Base-by-base conservation (phyloP, 192 early-diverging fungal species). In the Coemansia sp. region DNA sequence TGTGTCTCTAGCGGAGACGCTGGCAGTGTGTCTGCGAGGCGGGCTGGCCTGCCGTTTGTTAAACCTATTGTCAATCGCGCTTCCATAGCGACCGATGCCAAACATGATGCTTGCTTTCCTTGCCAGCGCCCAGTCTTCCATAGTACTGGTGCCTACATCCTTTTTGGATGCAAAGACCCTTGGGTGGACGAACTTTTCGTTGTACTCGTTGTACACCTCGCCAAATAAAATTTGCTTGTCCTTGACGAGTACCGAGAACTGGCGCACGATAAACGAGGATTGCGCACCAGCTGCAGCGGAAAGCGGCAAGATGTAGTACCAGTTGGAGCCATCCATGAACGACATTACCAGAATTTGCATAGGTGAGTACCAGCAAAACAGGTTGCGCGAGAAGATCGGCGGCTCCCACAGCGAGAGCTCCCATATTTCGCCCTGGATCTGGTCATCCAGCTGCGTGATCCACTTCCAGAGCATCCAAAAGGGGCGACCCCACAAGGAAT, bases 341-440 rank as follows among this genome's bases (percentile, higher is more conserved):
- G 71, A 62, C 64, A 89, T 40, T 8, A 86, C 60, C 65, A 89
- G 59, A 21, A 85, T 80, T 72, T 89, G 88, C 12, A 76, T 80
- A 1, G 88, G 88, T 20, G 86, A 88, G 62, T 73, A 88, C 87
- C 85, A 88, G 48, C 88, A 73, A 37, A 84, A 77, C 49, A 84
- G n/a, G 49, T 84, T 81, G 15, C 79, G 74, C 55, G 69, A 69
- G 48, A 83, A 73, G 23, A 59, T 66, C 1, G 82, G 39, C 23
- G 84, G 84, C 30, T 59, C 70, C 84, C 82, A 85, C 39, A 81
- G 20, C 20, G 79, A 64, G 5, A 85, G 71, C 68, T 85, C 84
- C 74, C 77, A 80, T 25, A 85, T 60, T 37, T 81, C 73, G 61
- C 71, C 72, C 40, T 71, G 68, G 31, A 71, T 63, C 59, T 67